phyloP scores from a whole-genome alignment of 129 eudicot genomes.

The Tagetes patula region DNA sequence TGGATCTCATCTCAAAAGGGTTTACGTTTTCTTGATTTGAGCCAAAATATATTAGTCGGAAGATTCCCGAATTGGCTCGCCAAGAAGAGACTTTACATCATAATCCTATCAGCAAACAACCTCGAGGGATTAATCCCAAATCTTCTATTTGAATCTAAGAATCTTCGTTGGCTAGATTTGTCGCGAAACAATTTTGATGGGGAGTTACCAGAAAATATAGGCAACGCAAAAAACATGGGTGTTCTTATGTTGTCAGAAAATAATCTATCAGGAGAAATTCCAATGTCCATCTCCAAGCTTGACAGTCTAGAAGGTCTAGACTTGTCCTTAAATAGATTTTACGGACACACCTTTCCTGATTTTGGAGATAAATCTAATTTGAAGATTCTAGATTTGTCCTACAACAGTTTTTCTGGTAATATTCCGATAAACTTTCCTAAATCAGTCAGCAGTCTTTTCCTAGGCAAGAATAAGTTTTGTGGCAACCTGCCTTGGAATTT shows the following conservation, averaged over 20 bases:
- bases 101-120: constrained; percentile 46
- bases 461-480: too few species aligned
- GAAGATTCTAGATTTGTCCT: too few species aligned
- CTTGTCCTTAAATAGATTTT: constrained; percentile 49
- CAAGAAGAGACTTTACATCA: constrained; percentile 38
- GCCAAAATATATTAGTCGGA: constrained; percentile 43
- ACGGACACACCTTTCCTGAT: too few species aligned
- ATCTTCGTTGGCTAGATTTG: constrained; percentile 43
- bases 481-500: too few species aligned
- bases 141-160: constrained; percentile 34
- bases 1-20: constrained; percentile 47
- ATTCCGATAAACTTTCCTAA: too few species aligned
- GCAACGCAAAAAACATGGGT: constrained; percentile 46
- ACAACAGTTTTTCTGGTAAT: too few species aligned
- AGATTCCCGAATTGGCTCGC: constrained; percentile 52
- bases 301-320: constrained; percentile 40
- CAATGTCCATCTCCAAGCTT: constrained; percentile 42
- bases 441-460: too few species aligned
- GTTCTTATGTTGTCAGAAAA: constrained; percentile 51
- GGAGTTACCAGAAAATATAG: constrained; percentile 48
- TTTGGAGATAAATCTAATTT: too few species aligned
- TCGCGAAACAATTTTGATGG: constrained; percentile 53
- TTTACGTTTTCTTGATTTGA: constrained; percentile 44
- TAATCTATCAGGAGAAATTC: constrained; percentile 51
- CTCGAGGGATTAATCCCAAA: constrained; percentile 44